Base-by-base conservation (phyloP, 345 rosid species). In the Aquilaria yunnanensis region DNA sequence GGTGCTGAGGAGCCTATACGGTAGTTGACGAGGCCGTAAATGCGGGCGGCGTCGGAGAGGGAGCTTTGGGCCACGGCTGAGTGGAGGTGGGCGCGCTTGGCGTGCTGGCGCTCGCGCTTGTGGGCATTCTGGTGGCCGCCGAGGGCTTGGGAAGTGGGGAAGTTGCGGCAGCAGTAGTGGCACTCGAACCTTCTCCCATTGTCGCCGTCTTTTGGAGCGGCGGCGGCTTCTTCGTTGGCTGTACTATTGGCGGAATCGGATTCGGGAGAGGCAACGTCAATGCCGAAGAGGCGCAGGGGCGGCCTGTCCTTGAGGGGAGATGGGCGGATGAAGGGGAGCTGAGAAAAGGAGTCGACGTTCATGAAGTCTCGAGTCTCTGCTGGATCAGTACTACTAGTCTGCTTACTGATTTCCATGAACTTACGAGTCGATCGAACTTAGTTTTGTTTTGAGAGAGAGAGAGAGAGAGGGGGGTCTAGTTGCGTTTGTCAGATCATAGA, bases 81-180 rank as follows among this genome's bases (percentile, higher is more conserved):
- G 78, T 81, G 90, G 30, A 85, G 85, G 50, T 84, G 86, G 14
- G 84, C 96, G 52, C 94, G 85, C 65, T 93, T 93, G 2, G 96
- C 98, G 66, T 93, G 83, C 64, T 93, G 98, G 34, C 99, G 88
- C 69, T 93, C 99, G 56, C 99, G 79, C 71, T 93, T 93, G 83
- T 93, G 99, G 4, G 99, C 99, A 88, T 93, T 93, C 71, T 93
- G 99, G 73, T 93, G 99, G 50, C 99, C 99, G 37, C 99, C 99
- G 41, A 93, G 76, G 71, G 99, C 99, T 78, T 93, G 99, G 12
- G 99, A 93, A 34, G 99, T 93, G 1, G 96, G 97, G 87, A 93
- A 93, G 82, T 93, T 90, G 69, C 97, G 72, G 72, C 84, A 88
- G 56, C 99, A 93, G 57, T 93, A 93, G 74, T 93, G 97, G 72